Evolutionary conservation across 2,329 filamentous ascomycete species (phyloP).

Genomic region (Penicillium hordei): DNA sequence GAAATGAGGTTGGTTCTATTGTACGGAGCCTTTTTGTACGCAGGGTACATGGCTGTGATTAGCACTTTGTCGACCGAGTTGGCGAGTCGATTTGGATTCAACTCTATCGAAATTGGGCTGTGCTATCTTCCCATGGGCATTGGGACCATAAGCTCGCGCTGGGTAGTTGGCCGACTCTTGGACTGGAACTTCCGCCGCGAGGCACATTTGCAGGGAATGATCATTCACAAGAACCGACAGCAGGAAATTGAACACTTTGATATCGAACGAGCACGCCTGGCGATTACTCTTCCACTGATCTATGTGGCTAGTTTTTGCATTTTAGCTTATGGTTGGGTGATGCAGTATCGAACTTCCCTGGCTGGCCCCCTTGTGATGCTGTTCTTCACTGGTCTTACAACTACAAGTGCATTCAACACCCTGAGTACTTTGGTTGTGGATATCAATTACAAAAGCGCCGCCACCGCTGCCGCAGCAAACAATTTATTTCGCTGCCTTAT

Average conservation of each 20-base stretch:
- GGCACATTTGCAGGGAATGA: constrained; percentile 53
- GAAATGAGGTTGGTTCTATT: constrained; percentile 37
- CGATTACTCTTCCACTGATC: constrained; percentile 34
- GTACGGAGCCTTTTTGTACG: constrained; percentile 42
- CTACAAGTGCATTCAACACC: constrained; percentile 39
- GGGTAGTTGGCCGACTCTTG: constrained; percentile 44
- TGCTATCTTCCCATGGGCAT: constrained; percentile 25
- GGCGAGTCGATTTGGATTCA: constrained; percentile 18
- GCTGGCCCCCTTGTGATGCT: constrained; percentile 36
- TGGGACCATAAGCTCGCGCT: constrained; percentile 31
- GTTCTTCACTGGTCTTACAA: constrained; percentile 35
- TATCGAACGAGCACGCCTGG: constrained; percentile 45
- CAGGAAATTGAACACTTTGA: constrained; percentile 55
- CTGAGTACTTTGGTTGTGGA: constrained; percentile 49
- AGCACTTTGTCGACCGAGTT: constrained; percentile 48
- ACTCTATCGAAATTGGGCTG: constrained; percentile 25
- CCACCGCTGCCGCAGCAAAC: constrained; percentile 24
- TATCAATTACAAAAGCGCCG: constrained; percentile 27
- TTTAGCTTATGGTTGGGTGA: constrained; percentile 42
- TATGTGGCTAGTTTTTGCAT: constrained; percentile 28
- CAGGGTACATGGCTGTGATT: constrained; percentile 47
- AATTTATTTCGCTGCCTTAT: constrained; percentile 27
- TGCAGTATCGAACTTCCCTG: constrained; percentile 34
- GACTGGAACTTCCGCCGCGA: constrained; percentile 71
- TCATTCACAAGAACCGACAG: constrained; percentile 42